Conservation (phyloP, 2,329 filamentous ascomycete species). For the Monosporascus sp. region DNA sequence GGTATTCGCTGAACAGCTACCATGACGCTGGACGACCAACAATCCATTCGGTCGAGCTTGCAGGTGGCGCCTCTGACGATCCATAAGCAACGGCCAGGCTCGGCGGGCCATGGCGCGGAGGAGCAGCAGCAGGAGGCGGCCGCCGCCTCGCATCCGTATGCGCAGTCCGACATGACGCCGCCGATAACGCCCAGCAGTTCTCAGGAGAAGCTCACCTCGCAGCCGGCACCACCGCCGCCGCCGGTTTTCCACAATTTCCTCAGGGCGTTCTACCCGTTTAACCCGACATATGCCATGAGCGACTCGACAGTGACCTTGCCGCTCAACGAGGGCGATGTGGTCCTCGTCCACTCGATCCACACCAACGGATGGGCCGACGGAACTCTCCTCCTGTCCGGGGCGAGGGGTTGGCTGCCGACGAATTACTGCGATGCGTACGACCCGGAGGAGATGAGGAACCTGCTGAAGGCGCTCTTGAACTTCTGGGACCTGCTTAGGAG, state of each 20-base stretch:
- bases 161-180: constrained; percentile 65
- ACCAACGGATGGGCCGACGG: constrained; percentile 98
- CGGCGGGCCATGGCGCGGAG: constrained; percentile 21
- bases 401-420: constrained; percentile 90
- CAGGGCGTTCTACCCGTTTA: constrained; percentile 88
- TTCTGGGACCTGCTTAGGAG: constrained; percentile 88
- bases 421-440: constrained; percentile 98
- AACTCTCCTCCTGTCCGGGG: constrained; percentile 78
- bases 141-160: constrained; percentile 34
- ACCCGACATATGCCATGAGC: constrained; percentile 70
- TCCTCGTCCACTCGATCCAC: constrained; percentile 93
- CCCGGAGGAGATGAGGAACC: constrained; percentile 75
- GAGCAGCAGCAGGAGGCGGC: constrained; percentile 19
- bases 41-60: constrained; percentile 50
- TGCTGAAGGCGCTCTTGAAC: constrained; percentile 81
- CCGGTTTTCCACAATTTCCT: constrained; percentile 86
- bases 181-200: constrained; percentile 69
- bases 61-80: constrained; percentile 57
- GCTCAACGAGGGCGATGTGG: constrained; percentile 83
- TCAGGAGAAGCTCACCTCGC: constrained; percentile 49
- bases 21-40: constrained; percentile 42
- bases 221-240: constrained; percentile 26
- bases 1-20: constrained; percentile 30
- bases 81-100: constrained; percentile 35
- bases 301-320: constrained; percentile 85